Conservation (phyloP, 2,329 filamentous ascomycete species). For the Aurifilum marmelostoma region DNA sequence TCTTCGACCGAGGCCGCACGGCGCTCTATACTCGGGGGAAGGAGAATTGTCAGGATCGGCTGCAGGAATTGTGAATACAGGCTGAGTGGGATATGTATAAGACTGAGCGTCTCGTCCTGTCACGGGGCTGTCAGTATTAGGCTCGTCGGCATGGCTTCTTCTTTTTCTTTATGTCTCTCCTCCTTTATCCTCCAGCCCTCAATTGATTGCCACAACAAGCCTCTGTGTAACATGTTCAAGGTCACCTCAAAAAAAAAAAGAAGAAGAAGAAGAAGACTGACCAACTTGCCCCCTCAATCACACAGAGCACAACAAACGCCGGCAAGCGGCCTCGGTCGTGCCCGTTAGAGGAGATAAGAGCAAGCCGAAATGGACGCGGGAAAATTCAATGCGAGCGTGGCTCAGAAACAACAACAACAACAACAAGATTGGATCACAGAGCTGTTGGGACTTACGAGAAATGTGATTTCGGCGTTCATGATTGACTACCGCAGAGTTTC, state of each 20-base stretch:
- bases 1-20: constrained; percentile 43
- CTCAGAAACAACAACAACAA: background rate
- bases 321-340: background rate
- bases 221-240: background rate
- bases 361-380: background rate
- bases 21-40: constrained; percentile 61
- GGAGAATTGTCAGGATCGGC: constrained; percentile 81
- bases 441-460: constrained; percentile 51
- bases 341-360: background rate
- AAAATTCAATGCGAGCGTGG: background rate
- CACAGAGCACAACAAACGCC: background rate
- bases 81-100: constrained; percentile 87
- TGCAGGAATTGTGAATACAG: constrained; percentile 80
- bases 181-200: no score
- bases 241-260: background rate
- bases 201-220: no score
- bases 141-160: background rate
- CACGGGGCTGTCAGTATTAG: constrained; percentile 37
- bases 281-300: background rate
- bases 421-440: background rate
- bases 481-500: constrained; percentile 31
- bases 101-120: constrained; percentile 82
- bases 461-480: constrained; percentile 62
- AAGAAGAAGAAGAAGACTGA: no score
- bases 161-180: no score